phyloP scores from a whole-genome alignment of 2,329 filamentous ascomycete genomes.

The Aquanectria penicillioides region DNA sequence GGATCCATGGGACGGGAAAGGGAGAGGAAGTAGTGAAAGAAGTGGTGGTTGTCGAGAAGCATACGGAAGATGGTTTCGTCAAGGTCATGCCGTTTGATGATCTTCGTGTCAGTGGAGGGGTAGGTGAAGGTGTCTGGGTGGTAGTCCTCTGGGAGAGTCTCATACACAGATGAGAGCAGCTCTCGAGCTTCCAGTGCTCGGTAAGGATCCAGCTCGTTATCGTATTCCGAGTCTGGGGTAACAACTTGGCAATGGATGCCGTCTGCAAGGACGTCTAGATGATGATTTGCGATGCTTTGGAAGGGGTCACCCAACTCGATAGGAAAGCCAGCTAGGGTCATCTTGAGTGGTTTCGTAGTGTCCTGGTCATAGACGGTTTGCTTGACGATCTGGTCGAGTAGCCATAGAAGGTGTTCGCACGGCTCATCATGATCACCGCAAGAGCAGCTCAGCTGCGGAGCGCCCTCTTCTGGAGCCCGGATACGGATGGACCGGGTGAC shows the following conservation, averaged over 20 bases:
- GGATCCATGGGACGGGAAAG: slow-evolving; percentile 56
- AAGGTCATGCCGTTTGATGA: slow-evolving; percentile 57
- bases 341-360: slow-evolving; percentile 50
- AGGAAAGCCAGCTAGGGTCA: slow-evolving; percentile 56
- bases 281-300: slow-evolving; percentile 58
- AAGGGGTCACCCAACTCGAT: slow-evolving; percentile 61
- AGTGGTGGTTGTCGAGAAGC: slow-evolving; percentile 62
- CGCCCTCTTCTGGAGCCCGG: slow-evolving; percentile 51
- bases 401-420: slow-evolving; percentile 64
- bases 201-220: slow-evolving; percentile 45
- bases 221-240: slow-evolving; percentile 43
- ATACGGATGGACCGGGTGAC: slow-evolving; percentile 63
- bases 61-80: slow-evolving; percentile 63
- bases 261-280: slow-evolving; percentile 62
- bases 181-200: slow-evolving; percentile 62
- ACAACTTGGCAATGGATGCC: slow-evolving; percentile 60
- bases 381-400: slow-evolving; percentile 62
- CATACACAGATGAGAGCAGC: slow-evolving; percentile 59
- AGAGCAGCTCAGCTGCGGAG: slow-evolving; percentile 57
- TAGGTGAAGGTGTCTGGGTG: slow-evolving; percentile 57
- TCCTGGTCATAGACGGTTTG: slow-evolving; percentile 56
- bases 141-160: slow-evolving; percentile 52
- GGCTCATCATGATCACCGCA: slow-evolving; percentile 52
- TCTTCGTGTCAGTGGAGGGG: slow-evolving; percentile 43
- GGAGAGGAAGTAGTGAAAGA: slow-evolving; percentile 63